Base-by-base conservation (phyloP, 345 rosid genomes). In the Citropsis articulata region DNA sequence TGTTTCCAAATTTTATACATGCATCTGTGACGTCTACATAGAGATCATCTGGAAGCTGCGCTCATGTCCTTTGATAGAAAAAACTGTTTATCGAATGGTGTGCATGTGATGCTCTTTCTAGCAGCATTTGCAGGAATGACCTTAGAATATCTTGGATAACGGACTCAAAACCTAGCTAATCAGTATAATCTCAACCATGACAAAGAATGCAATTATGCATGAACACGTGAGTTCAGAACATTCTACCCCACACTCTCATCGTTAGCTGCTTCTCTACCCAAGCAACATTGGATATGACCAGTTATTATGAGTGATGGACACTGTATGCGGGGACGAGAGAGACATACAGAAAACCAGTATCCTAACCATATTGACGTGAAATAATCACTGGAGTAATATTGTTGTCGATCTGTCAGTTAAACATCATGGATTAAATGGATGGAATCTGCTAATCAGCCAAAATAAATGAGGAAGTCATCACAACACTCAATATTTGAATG, bases 401-500 rank as follows among this genome's bases (percentile, higher is more conserved):
- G 16, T 27, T 65, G 36, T 48, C 64, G 25, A 25, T 50, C 55
- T 22, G 78, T 27, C 48, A 30, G 42, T 40, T 27, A 40, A 25
- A 22, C 33, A 72, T 21, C 1, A 33, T 8, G 8, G 22, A 62
- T 61, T 30, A 42, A 61, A 77, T 8, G 72, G 22, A 77, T 31
- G 45, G 25, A 12, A 63, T 62, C 53, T 22, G 33, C 66, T 60
- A 69, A 59, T 45, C 61, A 10, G 72, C 30, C 35, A 62, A 59
- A 16, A 18, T 38, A 72, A 8, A 48, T n/a, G 45, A 76, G 62
- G 55, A 31, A 36, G 53, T 50, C 9, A 63, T 35, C 21, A 50
- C 64, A 68, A 59, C 62, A 62, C 31, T 68, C 19, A 71, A 66
- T 9, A 75, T 38, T 64, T 7, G 14, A 66, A 59, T 70, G 72